These are phyloP conservation scores for Blastocystis sp. DNA, from an alignment of 352 stramenopile species.

Conservation along the genomic window DNA sequence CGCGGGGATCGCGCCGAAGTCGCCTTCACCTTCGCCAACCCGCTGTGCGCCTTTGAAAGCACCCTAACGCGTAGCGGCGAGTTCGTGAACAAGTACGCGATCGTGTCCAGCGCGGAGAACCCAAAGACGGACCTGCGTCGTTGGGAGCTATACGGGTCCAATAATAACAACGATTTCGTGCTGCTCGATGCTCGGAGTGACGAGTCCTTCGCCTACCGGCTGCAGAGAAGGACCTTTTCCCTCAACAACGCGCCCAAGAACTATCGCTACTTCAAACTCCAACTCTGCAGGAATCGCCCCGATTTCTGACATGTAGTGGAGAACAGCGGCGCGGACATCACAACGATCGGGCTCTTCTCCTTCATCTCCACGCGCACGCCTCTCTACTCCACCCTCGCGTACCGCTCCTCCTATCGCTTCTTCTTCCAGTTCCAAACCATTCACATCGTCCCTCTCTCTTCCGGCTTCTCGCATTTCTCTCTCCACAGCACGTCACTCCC, in stretches of 20 bases:
- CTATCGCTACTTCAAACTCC: constrained; percentile 14
- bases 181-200: constrained; percentile 11
- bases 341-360: neutral
- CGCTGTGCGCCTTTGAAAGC: neutral
- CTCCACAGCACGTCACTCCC: neutral
- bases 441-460: constrained; percentile 17
- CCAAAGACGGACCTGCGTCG: neutral
- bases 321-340: neutral
- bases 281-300: neutral
- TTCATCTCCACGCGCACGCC: neutral
- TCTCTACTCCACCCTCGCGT: neutral
- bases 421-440: constrained; percentile 51
- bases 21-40: constrained; percentile 17
- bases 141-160: constrained; percentile 44
- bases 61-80: constrained; percentile 12
- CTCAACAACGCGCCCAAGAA: constrained; percentile 31
- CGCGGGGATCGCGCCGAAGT: neutral
- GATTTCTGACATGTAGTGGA: constrained; percentile 18
- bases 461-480: constrained; percentile 54
- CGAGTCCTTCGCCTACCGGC: constrained; percentile 22
- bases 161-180: constrained; percentile 17
- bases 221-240: neutral
- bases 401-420: neutral
- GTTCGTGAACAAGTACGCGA: constrained; percentile 57
- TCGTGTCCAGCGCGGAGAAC: constrained; percentile 25